Conservation (phyloP, 306 rosid species). For the Castanea sativa region DNA sequence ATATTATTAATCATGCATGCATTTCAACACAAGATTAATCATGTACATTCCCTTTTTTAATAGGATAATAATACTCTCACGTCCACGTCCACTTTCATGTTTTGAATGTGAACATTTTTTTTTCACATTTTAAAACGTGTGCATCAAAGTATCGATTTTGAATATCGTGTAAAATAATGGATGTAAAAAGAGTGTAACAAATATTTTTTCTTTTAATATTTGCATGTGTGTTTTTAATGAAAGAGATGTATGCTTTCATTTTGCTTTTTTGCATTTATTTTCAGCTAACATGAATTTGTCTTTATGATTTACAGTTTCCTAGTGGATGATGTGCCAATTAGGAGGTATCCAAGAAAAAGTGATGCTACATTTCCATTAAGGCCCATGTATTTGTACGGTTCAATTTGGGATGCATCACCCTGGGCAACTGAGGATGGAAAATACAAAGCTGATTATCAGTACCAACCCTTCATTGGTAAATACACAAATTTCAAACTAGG, state of each 20-base stretch:
- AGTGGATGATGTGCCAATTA: conserved; percentile 84
- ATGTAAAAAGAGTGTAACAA: too few relatives aligned
- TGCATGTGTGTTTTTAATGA: not conserved
- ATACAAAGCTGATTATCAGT: conserved; percentile 77
- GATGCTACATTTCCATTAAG: conserved; percentile 76
- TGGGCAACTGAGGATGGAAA: conserved; percentile 96
- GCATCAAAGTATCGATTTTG: too few relatives aligned
- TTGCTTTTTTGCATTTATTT: conserved; percentile 9
- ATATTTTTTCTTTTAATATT: not conserved
- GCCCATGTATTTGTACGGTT: conserved; percentile 81
- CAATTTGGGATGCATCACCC: conserved; percentile 92
- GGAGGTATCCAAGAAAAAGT: conserved; percentile 67
- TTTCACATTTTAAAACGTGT: too few relatives aligned
- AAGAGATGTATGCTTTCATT: not conserved
- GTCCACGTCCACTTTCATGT: too few relatives aligned
- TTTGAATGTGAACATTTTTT: too few relatives aligned
- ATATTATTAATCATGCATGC: too few relatives aligned
- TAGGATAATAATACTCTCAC: too few relatives aligned
- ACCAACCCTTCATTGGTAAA: conserved; percentile 75
- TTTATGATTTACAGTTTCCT: conserved; percentile 50
- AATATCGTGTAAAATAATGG: too few relatives aligned
- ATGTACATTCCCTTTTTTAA: too few relatives aligned
- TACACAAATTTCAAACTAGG: conserved; percentile 63
- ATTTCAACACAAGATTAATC: too few relatives aligned
- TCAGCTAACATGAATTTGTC: conserved; percentile 21